Base-by-base conservation (phyloP, 768 basidiomycete genomes). In the Phlegmacium glaucopus region DNA sequence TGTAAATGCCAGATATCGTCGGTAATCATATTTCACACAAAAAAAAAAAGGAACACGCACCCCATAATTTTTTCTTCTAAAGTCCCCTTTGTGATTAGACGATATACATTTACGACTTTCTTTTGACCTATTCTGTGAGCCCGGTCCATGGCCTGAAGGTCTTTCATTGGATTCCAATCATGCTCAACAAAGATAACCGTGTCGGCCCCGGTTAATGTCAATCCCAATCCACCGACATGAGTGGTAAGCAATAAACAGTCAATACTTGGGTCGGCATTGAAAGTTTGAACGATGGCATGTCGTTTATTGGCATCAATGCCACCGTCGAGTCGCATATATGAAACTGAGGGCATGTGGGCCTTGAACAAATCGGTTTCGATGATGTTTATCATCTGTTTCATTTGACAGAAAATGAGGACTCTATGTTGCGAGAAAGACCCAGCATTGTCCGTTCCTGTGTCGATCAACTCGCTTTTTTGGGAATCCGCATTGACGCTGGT, bases 131-230 rank as follows among this genome's bases (percentile, higher is more conserved):
- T 86, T 45, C 96, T 86, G 69, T 98, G 96, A 1, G 96, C 96
- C 48, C 96, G 81, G 62, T 99, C 96, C 96, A 99, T 99, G 7
- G 96, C 96, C 62, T 99, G 96, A 6, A 98, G 71, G 71, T 99
- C 96, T 66, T 98, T 98, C 94, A 95, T 96, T 6, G 96, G 96
- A 64, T 99, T 99, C 96, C 96, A 99, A 64, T 99, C 96, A 59
- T 99, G 96, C 63, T 99, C 96, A 44, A 99, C 92, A 59, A 99
- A 99, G 53, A 99, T 96, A 48, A 99, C 96, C 1, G 96, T 99
- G 63, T 99, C 96, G 6, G 96, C 96, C 16, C 96, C 95, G 0
- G 96, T 99, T 53, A 99, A 71, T 15, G 95, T 99, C 61, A 99
- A 70, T 6, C 96, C 96, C 22, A 99, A 72, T 2, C 96, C 96